A percentile compares a stretch with the other conserved stretches of the same genome.
Evolutionary conservation across 371 early-diverging fungal species (phyloP).

Genomic region (Mortierella polycephala): DNA sequence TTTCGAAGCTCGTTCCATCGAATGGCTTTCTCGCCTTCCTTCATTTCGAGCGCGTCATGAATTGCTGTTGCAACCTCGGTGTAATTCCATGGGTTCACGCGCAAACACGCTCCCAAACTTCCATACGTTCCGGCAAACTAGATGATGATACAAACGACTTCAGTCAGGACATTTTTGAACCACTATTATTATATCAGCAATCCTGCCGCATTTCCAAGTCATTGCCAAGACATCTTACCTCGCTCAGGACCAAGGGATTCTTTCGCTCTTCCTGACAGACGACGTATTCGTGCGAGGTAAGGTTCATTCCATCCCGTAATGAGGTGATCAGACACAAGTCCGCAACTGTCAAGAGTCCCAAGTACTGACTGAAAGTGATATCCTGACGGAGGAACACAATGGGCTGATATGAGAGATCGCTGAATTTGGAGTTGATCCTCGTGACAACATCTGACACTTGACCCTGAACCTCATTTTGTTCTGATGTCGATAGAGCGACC

Average conservation of each 20-base stretch:
- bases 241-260: conserved; percentile 89
- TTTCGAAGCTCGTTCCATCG: conserved; percentile 75
- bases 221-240: conserved; percentile 53
- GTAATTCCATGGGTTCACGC: conserved; percentile 93
- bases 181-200: too few relatives aligned
- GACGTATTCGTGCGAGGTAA: conserved; percentile 96
- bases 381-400: conserved; percentile 93
- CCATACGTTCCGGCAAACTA: conserved; percentile 95
- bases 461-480: conserved; percentile 77
- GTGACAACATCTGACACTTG: conserved; percentile 89
- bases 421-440: conserved; percentile 92
- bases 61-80: conserved; percentile 88
- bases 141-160: neutral
- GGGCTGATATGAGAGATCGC: conserved; percentile 92
- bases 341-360: conserved; percentile 90
- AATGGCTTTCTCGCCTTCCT: conserved; percentile 53
- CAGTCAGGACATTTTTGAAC: too few relatives aligned
- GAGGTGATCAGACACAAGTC: conserved; percentile 94
- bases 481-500: conserved; percentile 74
- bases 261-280: conserved; percentile 88
- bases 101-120: conserved; percentile 87
- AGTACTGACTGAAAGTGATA: conserved; percentile 87
- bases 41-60: conserved; percentile 82
- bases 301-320: conserved; percentile 97
- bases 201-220: neutral